Evolutionary conservation across 139 green algal species (phyloP).

Genomic region (Coelastrella sp.): DNA sequence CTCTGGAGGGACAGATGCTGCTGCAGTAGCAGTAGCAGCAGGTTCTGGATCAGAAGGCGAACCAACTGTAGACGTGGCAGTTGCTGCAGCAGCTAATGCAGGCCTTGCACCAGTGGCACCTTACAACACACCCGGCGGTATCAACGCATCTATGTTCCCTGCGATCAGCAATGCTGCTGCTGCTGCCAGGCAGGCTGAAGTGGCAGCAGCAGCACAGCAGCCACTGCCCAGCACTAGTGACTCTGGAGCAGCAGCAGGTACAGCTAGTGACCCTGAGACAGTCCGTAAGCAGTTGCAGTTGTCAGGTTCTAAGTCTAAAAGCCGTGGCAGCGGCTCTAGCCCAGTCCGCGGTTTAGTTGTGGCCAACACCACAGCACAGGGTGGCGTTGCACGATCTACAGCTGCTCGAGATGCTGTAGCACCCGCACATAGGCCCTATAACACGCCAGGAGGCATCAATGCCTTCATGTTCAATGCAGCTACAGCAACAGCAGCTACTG

Average conservation of each 20-base stretch:
- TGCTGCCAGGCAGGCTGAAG: neutral
- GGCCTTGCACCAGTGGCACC: neutral
- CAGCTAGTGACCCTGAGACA: neutral
- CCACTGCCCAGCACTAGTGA: neutral
- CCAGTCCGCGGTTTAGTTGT: neutral
- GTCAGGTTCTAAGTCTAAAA: neutral
- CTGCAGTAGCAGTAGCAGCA: neutral
- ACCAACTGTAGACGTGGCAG: neutral
- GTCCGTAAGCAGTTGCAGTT: slow-evolving; percentile 20
- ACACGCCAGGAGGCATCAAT: slow-evolving; percentile 43
- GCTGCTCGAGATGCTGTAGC: neutral
- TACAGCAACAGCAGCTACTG: neutral
- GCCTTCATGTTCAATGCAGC: slow-evolving; percentile 40
- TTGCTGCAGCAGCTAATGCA: neutral
- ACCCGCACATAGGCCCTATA: neutral
- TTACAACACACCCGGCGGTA: slow-evolving; percentile 9
- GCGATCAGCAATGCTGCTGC: neutral
- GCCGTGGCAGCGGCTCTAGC: neutral
- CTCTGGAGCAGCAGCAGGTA: slow-evolving; percentile 8
- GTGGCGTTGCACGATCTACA: neutral
- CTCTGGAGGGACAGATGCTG: neutral
- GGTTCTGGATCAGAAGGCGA: neutral
- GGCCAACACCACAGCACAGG: neutral
- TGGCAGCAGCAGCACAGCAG: slow-evolving; percentile 14
- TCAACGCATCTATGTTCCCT: slow-evolving; percentile 43